Conservation (phyloP, 257 asterid genomes). For the Solanum ossicruentum region DNA sequence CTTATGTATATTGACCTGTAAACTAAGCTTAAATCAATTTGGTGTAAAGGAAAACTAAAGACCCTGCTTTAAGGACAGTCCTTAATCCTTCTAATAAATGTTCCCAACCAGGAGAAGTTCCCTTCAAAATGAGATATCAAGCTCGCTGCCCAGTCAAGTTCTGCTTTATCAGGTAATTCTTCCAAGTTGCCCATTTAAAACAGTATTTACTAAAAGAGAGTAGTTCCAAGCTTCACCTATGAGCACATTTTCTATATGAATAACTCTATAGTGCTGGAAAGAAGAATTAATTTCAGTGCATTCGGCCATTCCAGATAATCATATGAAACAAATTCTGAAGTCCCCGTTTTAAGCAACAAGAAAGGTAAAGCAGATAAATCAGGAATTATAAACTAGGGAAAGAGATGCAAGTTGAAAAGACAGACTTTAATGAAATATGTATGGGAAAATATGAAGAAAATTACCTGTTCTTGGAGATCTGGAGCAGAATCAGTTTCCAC, state of each 20-base stretch:
- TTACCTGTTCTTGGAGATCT: slow-evolving; percentile 86
- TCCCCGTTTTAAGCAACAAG: not conserved
- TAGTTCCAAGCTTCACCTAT: not conserved
- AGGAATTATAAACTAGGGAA: not conserved
- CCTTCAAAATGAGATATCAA: not conserved
- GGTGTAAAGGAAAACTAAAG: not conserved
- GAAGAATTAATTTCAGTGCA: not conserved
- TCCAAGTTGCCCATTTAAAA: not conserved
- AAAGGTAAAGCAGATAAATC: not conserved
- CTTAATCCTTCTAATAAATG: not conserved
- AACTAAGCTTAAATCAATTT: not conserved
- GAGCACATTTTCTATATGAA: not conserved
- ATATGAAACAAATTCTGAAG: not conserved
- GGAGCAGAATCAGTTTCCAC: slow-evolving; percentile 48
- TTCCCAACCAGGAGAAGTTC: not conserved
- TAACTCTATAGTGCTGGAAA: not conserved
- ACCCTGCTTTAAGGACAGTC: not conserved
- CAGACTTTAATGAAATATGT: not conserved
- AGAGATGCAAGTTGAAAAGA: not conserved
- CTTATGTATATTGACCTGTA: not conserved
- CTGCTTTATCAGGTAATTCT: not conserved
- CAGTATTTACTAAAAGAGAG: not conserved
- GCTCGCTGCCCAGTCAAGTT: not conserved
- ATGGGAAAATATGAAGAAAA: not conserved
- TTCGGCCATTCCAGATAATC: not conserved